Evolutionary conservation across 495 filamentous ascomycete species (phyloP).

Genomic region (Pyrenula massariospora): DNA sequence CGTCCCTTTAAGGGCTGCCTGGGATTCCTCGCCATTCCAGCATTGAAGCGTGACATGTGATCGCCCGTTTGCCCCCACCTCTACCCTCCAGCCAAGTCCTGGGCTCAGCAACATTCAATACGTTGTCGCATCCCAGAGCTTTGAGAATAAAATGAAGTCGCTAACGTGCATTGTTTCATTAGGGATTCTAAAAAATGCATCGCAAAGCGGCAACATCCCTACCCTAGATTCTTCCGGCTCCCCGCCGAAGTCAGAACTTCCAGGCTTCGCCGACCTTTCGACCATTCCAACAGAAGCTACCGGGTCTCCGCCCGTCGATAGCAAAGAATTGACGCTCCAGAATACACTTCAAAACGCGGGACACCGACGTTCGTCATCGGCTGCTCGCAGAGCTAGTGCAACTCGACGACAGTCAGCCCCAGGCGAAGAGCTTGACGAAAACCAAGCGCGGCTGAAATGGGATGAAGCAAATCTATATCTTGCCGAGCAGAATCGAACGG

Average conservation of each 20-base stretch:
- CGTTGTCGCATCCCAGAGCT: no score
- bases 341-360: conserved; percentile 95
- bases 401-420: conserved; percentile 59
- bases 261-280: conserved; percentile 16
- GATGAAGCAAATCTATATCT: conserved; percentile 96
- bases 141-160: no score
- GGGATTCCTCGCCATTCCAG: no score
- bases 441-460: conserved; percentile 77
- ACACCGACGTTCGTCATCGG: conserved; percentile 72
- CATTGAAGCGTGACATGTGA: no score
- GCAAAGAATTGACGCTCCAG: conserved; percentile 80
- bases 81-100: no score
- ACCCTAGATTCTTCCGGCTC: conserved; percentile 24
- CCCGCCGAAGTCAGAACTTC: conserved; percentile 27
- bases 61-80: no score
- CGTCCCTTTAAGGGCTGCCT: no score
- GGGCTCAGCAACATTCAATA: no score
- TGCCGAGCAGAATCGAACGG: conserved; percentile 84
- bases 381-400: conserved; percentile 37
- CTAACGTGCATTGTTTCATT: no score
- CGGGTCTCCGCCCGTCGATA: conserved; percentile 18
- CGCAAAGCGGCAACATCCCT: conserved; percentile 20
- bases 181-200: conserved; percentile 96
- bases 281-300: conserved; percentile 10
- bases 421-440: conserved; percentile 36